Evolutionary conservation across 495 filamentous ascomycete genomes (phyloP).

Genomic region (Thermochaetoides thermophila): DNA sequence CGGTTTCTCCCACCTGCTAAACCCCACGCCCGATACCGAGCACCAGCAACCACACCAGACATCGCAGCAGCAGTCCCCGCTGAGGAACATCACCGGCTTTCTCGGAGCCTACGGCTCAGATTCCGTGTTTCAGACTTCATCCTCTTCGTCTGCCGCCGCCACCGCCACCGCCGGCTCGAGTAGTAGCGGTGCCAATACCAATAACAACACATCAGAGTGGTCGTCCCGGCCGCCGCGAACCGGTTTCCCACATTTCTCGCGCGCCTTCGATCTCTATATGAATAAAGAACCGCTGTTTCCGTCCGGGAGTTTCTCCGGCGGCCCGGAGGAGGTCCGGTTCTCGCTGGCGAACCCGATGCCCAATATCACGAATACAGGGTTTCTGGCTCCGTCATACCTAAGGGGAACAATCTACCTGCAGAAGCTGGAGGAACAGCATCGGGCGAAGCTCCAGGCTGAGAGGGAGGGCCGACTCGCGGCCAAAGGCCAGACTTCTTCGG

Average conservation of each 20-base stretch:
- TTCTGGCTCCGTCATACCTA: conserved; percentile 75
- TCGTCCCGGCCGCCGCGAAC: conserved; percentile 22
- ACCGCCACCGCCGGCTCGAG: too few species aligned
- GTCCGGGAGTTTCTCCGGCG: conserved; percentile 1
- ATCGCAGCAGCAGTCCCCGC: conserved; percentile 8
- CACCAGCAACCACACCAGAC: conserved; percentile 25
- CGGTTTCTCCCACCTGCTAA: conserved; percentile 48
- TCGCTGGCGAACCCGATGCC: conserved; percentile 9
- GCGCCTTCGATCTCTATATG: conserved; percentile 41
- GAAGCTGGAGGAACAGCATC: conserved; percentile 53
- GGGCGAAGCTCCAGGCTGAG: conserved; percentile 35
- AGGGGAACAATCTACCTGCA: conserved; percentile 61
- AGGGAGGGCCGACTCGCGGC: conserved; percentile 10
- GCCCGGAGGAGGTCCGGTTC: conserved; percentile 10
- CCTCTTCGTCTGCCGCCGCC: too few species aligned
- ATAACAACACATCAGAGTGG: conserved; percentile 12
- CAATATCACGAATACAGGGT: conserved; percentile 21
- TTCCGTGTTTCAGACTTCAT: too few species aligned
- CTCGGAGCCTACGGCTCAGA: too few species aligned
- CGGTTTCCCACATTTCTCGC: conserved; percentile 41
- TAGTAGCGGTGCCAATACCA: too few species aligned
- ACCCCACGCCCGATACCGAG: conserved; percentile 25
- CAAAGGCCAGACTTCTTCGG: neutral
- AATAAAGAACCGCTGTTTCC: conserved; percentile 16
- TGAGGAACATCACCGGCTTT: too few species aligned